phyloP scores from a whole-genome alignment of 176 grass and related monocot genomes.

The Lolium perenne region DNA sequence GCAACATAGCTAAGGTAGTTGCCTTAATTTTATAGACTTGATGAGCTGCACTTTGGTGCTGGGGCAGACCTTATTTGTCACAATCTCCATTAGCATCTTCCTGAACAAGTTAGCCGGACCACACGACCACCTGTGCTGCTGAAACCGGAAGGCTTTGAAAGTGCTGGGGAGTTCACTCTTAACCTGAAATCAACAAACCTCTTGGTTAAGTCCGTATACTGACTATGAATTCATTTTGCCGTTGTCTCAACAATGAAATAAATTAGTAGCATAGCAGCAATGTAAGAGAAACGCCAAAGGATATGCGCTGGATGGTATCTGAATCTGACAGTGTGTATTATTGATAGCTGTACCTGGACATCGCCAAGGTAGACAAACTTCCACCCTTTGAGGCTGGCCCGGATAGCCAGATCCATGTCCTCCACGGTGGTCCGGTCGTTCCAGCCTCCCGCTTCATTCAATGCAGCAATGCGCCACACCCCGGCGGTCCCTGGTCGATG shows the following conservation, averaged over 20 bases:
- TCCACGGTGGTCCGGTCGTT: conserved; percentile 87
- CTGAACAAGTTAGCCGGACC: conserved; percentile 81
- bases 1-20: not conserved
- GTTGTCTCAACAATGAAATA: not conserved
- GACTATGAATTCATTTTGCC: not conserved
- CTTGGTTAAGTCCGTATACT: not conserved
- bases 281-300: conserved; percentile 25
- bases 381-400: conserved; percentile 75
- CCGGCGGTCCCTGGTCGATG: conserved; percentile 60
- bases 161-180: conserved; percentile 90
- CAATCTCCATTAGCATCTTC: conserved; percentile 79
- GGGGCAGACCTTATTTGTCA: conserved; percentile 67
- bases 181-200: conserved; percentile 49
- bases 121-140: conserved; percentile 88
- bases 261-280: no score
- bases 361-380: conserved; percentile 83
- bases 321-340: conserved; percentile 21
- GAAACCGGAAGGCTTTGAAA: conserved; percentile 86
- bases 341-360: conserved; percentile 57
- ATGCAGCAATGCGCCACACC: conserved; percentile 67
- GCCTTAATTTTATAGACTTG: not conserved
- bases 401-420: conserved; percentile 82
- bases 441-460: conserved; percentile 82
- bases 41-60: not conserved
- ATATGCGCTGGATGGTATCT: conserved; percentile 26